Evolutionary conservation across 2,329 filamentous ascomycete genomes (phyloP).

Genomic region (Phymatotrichopsis omnivora): DNA sequence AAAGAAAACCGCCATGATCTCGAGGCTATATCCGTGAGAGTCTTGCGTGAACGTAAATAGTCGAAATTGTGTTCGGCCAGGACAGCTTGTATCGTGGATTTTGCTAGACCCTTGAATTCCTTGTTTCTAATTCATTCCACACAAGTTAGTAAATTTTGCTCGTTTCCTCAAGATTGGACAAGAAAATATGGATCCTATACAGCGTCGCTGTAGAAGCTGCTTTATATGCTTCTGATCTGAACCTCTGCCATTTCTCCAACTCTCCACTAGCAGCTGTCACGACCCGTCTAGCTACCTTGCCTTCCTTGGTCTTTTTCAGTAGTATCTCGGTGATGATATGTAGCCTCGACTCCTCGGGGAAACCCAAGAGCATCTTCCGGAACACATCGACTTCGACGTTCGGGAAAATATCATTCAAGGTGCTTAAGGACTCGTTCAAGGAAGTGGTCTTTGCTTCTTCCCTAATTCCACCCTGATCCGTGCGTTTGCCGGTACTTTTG

Average conservation of each 20-base stretch:
- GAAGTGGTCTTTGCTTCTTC: constrained; percentile 11
- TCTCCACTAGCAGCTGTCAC: constrained; percentile 37
- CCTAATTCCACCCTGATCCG: too few relatives aligned
- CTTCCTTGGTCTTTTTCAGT: constrained; percentile 59
- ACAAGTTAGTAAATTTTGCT: constrained; percentile 15
- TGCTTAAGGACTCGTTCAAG: constrained; percentile 59
- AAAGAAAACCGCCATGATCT: constrained; percentile 71
- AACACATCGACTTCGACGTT: constrained; percentile 75
- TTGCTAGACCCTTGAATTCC: constrained; percentile 65
- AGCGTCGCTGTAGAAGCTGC: constrained; percentile 57
- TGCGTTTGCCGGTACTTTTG: too few relatives aligned
- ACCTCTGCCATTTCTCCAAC: constrained; percentile 50
- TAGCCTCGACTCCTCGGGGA: constrained; percentile 65
- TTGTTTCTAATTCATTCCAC: constrained; percentile 37
- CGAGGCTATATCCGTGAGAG: constrained; percentile 56
- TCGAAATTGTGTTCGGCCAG: constrained; percentile 72
- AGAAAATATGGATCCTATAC: constrained; percentile 31
- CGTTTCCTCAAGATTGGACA: not conserved
- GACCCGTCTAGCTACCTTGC: constrained; percentile 32
- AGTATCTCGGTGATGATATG: constrained; percentile 68
- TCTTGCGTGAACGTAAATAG: constrained; percentile 60
- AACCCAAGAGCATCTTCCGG: constrained; percentile 65
- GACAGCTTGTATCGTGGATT: constrained; percentile 65
- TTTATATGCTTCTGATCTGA: constrained; percentile 58
- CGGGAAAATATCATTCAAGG: constrained; percentile 62